Base-by-base conservation (phyloP, 352 stramenopile genomes). In the Globisporangium canariense region DNA sequence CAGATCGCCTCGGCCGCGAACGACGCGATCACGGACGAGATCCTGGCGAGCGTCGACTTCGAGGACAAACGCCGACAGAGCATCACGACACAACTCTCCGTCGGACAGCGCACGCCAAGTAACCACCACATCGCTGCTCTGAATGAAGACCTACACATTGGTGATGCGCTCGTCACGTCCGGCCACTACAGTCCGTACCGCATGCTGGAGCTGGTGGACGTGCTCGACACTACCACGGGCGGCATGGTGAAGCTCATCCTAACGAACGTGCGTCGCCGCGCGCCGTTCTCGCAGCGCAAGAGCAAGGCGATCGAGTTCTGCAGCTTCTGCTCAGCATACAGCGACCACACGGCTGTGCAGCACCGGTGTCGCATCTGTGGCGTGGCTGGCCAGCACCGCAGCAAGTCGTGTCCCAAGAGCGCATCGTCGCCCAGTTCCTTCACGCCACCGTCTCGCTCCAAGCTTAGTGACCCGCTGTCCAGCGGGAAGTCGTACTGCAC, bases 211-310 rank as follows among this genome's bases (percentile, higher is more conserved):
- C 73, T 94, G 2, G 76, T 91, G 30, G 83, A 92, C 61, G 77
- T 91, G 51, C 70, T 93, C 43, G 85, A 94, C 62, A 83, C 83
- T 30, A 89, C 78, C 8, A 92, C 85, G 0, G 83, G 83, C 5
- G 85, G 81, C 14, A 84, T 91, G 75, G 85, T 91, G 36, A 88
- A 90, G 68, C 71, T 74, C 5, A 80, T 94, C 25, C 69, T 94
- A 32, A 85, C 71, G 16, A 92, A 92, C 34, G 79, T 94, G 36
- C 73, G 81, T 8, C 68, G 64, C 7, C 77, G 77, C 54, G 67
- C 80, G 46, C 81, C 77, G 25, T 73, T 86, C 16, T 76, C 75
- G 20, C 70, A 70, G 32, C 61, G 52, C 25, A 70, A 60, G 11
- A 50, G 70, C 25, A 80, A 68, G 28, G 51, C 75, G 28, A 79